These are phyloP conservation scores for Kregervanrija delftensis DNA, from an alignment of 805 yeast species.

Conservation along the genomic window DNA sequence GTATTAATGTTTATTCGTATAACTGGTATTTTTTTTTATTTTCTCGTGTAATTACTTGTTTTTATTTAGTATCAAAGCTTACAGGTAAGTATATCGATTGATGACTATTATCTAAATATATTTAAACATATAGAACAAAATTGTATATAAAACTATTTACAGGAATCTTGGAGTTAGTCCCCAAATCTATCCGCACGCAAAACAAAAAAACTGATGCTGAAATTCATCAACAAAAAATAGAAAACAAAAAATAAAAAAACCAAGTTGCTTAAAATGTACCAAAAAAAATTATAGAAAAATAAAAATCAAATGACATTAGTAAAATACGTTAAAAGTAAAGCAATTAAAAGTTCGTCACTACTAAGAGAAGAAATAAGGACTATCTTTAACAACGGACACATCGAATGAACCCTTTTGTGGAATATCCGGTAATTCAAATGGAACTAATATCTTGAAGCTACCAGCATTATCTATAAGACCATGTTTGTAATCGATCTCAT, in stretches of 20 bases:
- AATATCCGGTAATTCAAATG: constrained; percentile 61
- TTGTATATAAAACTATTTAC: too few species aligned
- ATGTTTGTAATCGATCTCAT: constrained; percentile 18
- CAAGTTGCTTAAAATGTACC: neutral
- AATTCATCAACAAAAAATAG: neutral
- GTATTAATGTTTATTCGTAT: neutral
- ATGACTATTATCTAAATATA: too few species aligned
- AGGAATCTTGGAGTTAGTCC: too few species aligned
- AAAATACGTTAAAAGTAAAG: neutral
- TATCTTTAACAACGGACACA: constrained; percentile 60
- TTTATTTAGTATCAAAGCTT: too few species aligned
- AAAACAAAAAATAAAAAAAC: neutral
- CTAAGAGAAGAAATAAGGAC: constrained; percentile 68
- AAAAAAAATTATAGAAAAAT: neutral
- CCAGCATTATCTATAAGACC: constrained; percentile 15
- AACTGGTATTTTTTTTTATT: too few species aligned
- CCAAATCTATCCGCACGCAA: too few species aligned
- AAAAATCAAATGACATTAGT: neutral
- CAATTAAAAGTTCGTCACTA: neutral
- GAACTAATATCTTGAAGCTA: constrained; percentile 46
- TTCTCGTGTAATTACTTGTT: too few species aligned
- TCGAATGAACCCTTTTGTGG: constrained; percentile 84
- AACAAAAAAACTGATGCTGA: neutral
- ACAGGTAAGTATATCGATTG: too few species aligned
- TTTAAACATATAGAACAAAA: too few species aligned